Conservation (phyloP, 2,329 filamentous ascomycete genomes). For the Diplodia mutila region DNA sequence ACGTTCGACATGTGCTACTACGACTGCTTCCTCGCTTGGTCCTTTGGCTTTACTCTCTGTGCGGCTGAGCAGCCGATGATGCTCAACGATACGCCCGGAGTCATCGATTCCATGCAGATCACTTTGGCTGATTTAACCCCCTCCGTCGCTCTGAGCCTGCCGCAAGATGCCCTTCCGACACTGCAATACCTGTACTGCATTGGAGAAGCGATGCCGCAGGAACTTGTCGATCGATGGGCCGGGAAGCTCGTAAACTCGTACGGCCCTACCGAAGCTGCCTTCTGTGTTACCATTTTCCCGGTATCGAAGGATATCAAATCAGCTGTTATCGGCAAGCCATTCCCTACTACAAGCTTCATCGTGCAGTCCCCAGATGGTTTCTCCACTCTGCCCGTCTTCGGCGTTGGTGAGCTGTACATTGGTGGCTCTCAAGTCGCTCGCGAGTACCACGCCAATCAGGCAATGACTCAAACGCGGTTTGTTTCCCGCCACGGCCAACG, state of each 20-base stretch:
- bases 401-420: conserved; percentile 51
- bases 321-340: conserved; percentile 49
- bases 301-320: conserved; percentile 37
- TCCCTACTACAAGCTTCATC: conserved; percentile 46
- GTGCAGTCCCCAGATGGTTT: conserved; percentile 39
- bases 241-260: conserved; percentile 50
- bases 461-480: conserved; percentile 40
- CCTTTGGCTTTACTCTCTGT: conserved; percentile 49
- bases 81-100: conserved; percentile 43
- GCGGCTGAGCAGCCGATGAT: conserved; percentile 44
- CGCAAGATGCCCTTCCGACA: conserved; percentile 37
- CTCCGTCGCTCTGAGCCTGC: conserved; percentile 45
- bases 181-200: conserved; percentile 51
- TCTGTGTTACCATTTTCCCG: conserved; percentile 50
- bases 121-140: conserved; percentile 49
- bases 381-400: conserved; percentile 43
- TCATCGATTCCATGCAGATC: conserved; percentile 42
- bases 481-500: conserved; percentile 36
- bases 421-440: conserved; percentile 51
- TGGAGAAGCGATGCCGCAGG: conserved; percentile 48
- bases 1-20: conserved; percentile 55
- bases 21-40: conserved; percentile 52
- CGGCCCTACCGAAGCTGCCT: conserved; percentile 49
- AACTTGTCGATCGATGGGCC: conserved; percentile 44
- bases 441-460: conserved; percentile 46